phyloP scores from a whole-genome alignment of 1,139 yeast species.

The Hyphopichia buzzinii region DNA sequence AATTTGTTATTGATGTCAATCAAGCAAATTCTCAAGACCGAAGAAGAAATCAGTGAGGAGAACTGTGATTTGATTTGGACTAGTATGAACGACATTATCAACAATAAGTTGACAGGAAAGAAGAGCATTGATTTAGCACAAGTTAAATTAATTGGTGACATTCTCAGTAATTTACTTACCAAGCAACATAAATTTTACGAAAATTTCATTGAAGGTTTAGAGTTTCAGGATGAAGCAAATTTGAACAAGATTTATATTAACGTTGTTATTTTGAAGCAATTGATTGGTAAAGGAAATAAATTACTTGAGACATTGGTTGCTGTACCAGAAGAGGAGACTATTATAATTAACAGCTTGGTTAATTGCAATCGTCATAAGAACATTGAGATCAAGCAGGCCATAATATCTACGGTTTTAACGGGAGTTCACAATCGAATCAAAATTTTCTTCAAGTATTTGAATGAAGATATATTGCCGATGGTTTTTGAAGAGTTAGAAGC shows the following conservation, averaged over 20 bases:
- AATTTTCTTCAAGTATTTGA: slow-evolving; percentile 53
- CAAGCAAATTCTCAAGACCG: slow-evolving; percentile 32
- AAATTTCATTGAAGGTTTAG: slow-evolving; percentile 15
- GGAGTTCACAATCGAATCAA: slow-evolving; percentile 65
- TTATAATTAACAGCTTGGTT: slow-evolving; percentile 1
- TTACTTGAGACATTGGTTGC: slow-evolving; percentile 21
- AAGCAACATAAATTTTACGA: slow-evolving; percentile 11
- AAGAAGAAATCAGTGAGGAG: slow-evolving; percentile 1
- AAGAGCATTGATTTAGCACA: slow-evolving; percentile 16
- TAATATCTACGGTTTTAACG: slow-evolving; percentile 58
- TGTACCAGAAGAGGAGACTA: slow-evolving; percentile 13
- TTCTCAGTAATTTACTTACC: slow-evolving; percentile 24
- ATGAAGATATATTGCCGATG: slow-evolving; percentile 65
- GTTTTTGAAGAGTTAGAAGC: slow-evolving; percentile 57
- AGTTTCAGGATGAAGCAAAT: slow-evolving; percentile 8
- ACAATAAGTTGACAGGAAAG: slow-evolving; percentile 4
- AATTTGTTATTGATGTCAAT: slow-evolving; percentile 27
- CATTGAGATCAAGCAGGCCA: slow-evolving; percentile 51
- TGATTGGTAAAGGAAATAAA: slow-evolving; percentile 2
- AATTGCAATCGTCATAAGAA: slow-evolving; percentile 18
- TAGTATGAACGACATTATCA: slow-evolving; percentile 7
- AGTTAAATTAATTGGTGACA: slow-evolving; percentile 32
- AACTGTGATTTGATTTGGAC: slow-evolving; percentile 8
- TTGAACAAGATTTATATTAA: slow-evolving; percentile 24
- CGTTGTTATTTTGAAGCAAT: slow-evolving; percentile 32